Conservation (phyloP, 225 moss, liverwort and hornwort genomes). For the Marchantia paleacea region DNA sequence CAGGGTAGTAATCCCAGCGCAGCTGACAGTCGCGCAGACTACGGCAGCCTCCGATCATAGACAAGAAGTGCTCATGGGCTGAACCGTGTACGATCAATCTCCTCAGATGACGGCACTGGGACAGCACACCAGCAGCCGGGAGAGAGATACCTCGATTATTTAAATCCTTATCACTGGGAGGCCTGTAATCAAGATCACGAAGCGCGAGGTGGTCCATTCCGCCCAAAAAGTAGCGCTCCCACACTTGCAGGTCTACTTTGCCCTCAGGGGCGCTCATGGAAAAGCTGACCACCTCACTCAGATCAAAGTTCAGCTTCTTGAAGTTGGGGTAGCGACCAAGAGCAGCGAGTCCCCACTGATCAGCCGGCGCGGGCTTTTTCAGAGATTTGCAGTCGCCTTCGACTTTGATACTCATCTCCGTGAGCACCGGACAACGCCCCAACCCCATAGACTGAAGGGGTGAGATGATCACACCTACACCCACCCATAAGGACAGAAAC, state of each 20-base stretch:
- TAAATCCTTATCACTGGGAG: conserved; percentile 75
- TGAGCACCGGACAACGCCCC: conserved; percentile 59
- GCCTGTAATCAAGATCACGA: conserved; percentile 71
- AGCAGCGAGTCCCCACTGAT: conserved; percentile 62
- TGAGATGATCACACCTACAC: conserved; percentile 54
- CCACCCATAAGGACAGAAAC: conserved; percentile 65
- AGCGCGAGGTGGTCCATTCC: conserved; percentile 55
- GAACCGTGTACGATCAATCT: conserved; percentile 88
- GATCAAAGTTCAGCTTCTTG: conserved; percentile 62
- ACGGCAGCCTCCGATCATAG: conserved; percentile 53
- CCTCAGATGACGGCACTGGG: conserved; percentile 57
- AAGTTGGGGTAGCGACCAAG: conserved; percentile 55
- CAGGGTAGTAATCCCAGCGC: conserved; percentile 88
- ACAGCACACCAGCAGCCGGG: conserved; percentile 69
- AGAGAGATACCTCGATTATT: conserved; percentile 63
- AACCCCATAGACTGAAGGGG: conserved; percentile 75
- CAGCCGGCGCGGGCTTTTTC: conserved; percentile 35
- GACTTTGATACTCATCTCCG: conserved; percentile 62
- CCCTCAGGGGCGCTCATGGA: conserved; percentile 70
- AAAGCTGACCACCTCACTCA: conserved; percentile 80
- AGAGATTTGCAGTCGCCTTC: conserved; percentile 63
- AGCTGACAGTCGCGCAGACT: conserved; percentile 79
- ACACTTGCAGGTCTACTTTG: conserved; percentile 58
- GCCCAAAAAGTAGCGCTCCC: conserved; percentile 74
- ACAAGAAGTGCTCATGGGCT: conserved; percentile 76